Conservation (phyloP, 108 stramenopile genomes). For the Cyclotella sp. region DNA sequence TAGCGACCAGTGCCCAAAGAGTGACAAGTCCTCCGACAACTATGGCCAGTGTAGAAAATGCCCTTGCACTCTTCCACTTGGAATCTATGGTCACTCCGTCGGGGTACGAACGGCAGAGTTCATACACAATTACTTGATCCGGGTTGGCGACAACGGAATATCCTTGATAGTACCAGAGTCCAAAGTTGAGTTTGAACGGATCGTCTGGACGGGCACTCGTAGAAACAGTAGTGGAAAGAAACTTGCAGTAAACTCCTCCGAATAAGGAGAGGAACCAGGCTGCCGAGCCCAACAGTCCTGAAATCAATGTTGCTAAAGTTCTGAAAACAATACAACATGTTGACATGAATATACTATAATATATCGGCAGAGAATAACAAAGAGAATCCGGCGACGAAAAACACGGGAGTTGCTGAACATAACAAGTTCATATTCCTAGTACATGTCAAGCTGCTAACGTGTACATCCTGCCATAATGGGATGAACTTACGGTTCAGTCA, state of each 20-base stretch:
- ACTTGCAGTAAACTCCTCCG: conserved; percentile 17
- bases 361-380: neutral
- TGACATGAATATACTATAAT: neutral
- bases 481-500: conserved; percentile 8
- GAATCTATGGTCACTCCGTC: neutral
- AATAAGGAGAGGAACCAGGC: conserved; percentile 17
- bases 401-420: neutral
- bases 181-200: conserved; percentile 3
- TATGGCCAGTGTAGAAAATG: conserved; percentile 6
- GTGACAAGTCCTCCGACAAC: conserved; percentile 5
- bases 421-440: neutral
- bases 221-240: conserved; percentile 5
- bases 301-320: neutral
- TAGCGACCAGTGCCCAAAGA: conserved; percentile 5
- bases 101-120: conserved; percentile 12
- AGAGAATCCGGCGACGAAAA: neutral
- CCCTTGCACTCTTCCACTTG: conserved; percentile 20
- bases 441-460: too few species aligned
- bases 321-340: neutral
- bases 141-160: neutral
- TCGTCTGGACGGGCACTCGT: neutral
- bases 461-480: too few species aligned
- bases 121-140: conserved; percentile 1
- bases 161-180: conserved; percentile 18
- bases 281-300: conserved; percentile 2